A percentile compares a stretch with the other conserved stretches of the same genome.
Conservation (phyloP, 2,329 filamentous ascomycete genomes). For the Cladosporium sp. region DNA sequence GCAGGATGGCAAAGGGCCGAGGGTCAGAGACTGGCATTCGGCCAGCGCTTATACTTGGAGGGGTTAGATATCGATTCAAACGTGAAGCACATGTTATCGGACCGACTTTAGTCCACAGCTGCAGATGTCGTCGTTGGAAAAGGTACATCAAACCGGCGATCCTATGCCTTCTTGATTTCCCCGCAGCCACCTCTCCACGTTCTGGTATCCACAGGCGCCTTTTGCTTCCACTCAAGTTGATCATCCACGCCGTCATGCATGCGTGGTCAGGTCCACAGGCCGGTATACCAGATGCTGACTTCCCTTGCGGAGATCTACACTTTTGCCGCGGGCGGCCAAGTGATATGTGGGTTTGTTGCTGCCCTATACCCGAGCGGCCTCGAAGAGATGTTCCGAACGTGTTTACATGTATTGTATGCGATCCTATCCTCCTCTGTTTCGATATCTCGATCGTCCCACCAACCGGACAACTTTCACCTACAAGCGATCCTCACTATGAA, state of each 20-base stretch:
- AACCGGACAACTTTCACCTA: not conserved
- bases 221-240: not conserved
- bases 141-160: slow-evolving; percentile 2
- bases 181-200: slow-evolving; percentile 16
- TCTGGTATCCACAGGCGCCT: slow-evolving; percentile 2
- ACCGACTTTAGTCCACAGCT: slow-evolving; percentile 9
- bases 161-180: slow-evolving; percentile 15
- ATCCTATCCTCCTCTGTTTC: not conserved
- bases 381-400: not conserved
- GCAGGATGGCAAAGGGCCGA: slow-evolving; percentile 30
- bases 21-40: slow-evolving; percentile 31
- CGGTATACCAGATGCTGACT: slow-evolving; percentile 9
- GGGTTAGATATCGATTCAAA: not conserved
- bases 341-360: not conserved
- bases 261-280: not conserved
- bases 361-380: slow-evolving; percentile 8
- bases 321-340: not conserved
- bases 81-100: not conserved
- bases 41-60: slow-evolving; percentile 24
- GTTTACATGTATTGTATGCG: not conserved
- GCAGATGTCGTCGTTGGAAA: not conserved
- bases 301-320: not conserved
- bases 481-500: not conserved
- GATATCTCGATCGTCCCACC: not conserved
- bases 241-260: not conserved